These are phyloP conservation scores for Colletotrichum eleusines DNA, from an alignment of 2,329 filamentous ascomycete genomes.

Conservation along the genomic window DNA sequence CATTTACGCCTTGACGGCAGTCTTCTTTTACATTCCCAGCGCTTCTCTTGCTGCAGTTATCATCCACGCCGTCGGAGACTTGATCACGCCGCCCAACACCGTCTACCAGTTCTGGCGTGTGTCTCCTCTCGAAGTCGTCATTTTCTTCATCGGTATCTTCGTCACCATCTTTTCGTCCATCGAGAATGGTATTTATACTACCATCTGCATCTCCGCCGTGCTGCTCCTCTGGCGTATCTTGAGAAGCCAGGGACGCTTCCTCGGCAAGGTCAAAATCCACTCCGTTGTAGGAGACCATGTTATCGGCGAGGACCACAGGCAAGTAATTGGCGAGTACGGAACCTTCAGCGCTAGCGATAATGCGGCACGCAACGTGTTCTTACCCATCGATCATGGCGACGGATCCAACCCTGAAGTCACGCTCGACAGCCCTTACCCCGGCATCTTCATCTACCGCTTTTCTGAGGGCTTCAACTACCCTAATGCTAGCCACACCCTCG, in stretches of 20 bases:
- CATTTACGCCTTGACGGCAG: conserved; percentile 86
- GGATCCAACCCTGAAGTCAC: conserved; percentile 89
- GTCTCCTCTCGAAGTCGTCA: conserved; percentile 87
- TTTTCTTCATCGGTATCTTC: conserved; percentile 93
- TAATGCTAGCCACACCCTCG: conserved; percentile 89
- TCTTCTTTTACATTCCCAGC: conserved; percentile 94
- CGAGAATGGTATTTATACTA: conserved; percentile 92
- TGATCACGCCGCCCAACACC: conserved; percentile 91
- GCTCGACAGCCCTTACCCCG: conserved; percentile 86
- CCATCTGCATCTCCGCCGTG: conserved; percentile 80
- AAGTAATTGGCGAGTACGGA: conserved; percentile 65
- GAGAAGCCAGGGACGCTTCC: conserved; percentile 84
- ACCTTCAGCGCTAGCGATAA: conserved; percentile 62
- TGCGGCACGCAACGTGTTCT: conserved; percentile 80
- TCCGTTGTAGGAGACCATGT: conserved; percentile 84
- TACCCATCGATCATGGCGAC: conserved; percentile 88
- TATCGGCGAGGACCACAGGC: conserved; percentile 69
- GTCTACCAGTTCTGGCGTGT: conserved; percentile 97
- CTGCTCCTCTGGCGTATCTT: conserved; percentile 87
- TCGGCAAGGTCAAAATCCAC: conserved; percentile 86
- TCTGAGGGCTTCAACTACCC: conserved; percentile 96
- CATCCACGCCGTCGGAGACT: conserved; percentile 93
- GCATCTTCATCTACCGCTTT: conserved; percentile 96
- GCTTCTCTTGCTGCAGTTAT: conserved; percentile 88
- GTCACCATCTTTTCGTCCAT: conserved; percentile 91